Percentiles rank a stretch among this genome's conserved stretches.
These are phyloP conservation scores for Cetraspora pellucida DNA, from an alignment of 192 early-diverging fungal genomes.

Conservation along the genomic window DNA sequence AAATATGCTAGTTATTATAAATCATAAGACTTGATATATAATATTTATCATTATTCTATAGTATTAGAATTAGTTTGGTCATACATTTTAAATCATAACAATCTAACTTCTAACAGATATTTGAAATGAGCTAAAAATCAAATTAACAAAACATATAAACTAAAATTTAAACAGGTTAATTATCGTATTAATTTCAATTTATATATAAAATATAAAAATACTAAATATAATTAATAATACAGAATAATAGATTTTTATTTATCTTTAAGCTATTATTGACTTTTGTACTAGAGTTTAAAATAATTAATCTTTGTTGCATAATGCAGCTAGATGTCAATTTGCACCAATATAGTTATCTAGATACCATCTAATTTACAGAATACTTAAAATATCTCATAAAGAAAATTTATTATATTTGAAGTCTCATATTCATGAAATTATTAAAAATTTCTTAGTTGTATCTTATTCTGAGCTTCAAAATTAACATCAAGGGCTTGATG, in stretches of 20 bases:
- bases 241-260: too few relatives aligned
- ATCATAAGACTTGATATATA: neutral
- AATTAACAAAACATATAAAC: neutral
- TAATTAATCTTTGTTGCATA: neutral
- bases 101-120: neutral
- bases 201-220: too few relatives aligned
- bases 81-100: neutral
- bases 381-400: neutral
- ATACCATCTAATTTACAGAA: neutral
- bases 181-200: too few relatives aligned
- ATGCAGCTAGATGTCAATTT: neutral
- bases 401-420: neutral
- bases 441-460: neutral
- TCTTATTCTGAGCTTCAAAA: neutral
- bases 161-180: conserved; percentile 6
- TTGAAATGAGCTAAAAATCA: neutral
- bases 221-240: too few relatives aligned
- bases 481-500: neutral
- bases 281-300: too few relatives aligned
- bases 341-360: neutral
- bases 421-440: neutral
- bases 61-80: neutral
- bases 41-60: neutral
- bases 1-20: neutral
- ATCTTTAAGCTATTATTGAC: too few relatives aligned